Evolutionary conservation across 1,284 basidiomycete species (phyloP).

Genomic region (Ceratobasidium sp.): DNA sequence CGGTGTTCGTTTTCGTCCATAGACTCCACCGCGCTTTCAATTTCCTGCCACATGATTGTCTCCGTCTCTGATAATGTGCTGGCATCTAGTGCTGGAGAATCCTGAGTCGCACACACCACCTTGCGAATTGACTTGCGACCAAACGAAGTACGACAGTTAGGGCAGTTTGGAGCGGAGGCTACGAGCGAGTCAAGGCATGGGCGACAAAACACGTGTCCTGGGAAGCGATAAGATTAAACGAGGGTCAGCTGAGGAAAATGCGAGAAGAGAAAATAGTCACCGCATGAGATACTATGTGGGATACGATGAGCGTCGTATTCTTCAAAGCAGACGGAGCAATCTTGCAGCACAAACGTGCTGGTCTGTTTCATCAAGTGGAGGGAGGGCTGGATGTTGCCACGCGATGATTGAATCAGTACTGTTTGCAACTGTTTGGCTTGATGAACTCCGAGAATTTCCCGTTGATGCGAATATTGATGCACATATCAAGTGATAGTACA

Average conservation of each 20-base stretch:
- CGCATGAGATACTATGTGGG: conserved; percentile 21
- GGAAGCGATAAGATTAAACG: neutral
- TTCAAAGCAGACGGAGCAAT: conserved; percentile 25
- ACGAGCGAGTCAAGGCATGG: conserved; percentile 16
- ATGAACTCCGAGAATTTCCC: no score
- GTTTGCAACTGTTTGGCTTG: no score
- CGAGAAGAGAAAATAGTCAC: neutral
- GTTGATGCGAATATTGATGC: no score
- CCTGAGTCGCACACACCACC: neutral
- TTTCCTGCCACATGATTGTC: conserved; percentile 19
- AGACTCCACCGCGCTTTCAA: conserved; percentile 14
- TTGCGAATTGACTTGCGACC: neutral
- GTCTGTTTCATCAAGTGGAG: no score
- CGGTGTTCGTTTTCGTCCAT: neutral
- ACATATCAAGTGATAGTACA: no score
- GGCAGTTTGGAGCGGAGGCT: conserved; percentile 11
- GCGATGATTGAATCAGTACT: no score
- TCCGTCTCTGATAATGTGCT: neutral
- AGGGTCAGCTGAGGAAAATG: no score
- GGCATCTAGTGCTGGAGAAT: neutral
- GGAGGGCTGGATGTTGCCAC: no score
- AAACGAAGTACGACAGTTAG: conserved; percentile 19
- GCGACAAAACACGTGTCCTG: conserved; percentile 31
- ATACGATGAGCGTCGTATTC: conserved; percentile 4
- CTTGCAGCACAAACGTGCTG: conserved; percentile 26